Base-by-base conservation (phyloP, 345 rosid genomes). In the Linum usitatissimum region DNA sequence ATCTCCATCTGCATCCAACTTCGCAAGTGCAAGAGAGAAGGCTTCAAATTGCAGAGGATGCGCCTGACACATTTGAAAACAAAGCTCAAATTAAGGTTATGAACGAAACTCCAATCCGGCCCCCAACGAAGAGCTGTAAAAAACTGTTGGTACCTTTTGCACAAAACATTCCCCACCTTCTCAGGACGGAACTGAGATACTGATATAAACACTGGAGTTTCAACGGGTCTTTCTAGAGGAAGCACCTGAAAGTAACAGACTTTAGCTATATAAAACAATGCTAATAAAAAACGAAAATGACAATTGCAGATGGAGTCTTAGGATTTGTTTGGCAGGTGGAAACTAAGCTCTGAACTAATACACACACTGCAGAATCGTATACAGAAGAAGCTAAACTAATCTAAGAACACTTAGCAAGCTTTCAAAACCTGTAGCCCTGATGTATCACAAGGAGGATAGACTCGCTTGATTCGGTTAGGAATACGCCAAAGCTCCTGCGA, bases 131-230 rank as follows among this genome's bases (percentile, higher is more conserved):
- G 57, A 78, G 70, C 78, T 69, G 63, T 39, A 53, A 34, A 40
- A 64, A 78, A 71, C 65, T 34, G 34, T 9, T 6, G 71, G 66
- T 63, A 79, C 77, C 81, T 73, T 55, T 20, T 45, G 64, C 23
- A 64, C 39, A 62, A 75, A 75, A 68, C 57, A 64, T 34, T 79
- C 60, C 84, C 71, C 82, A 93, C 99, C 99, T 93, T 93, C 90
- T 93, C 99, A 56, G 97, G 99, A 71, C 97, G 97, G 79, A 93
- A 93, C 61, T 93, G 99, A 31, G 97, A 91, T 59, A 93, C 91
- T 0, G 96, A 93, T 68, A 93, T 85, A 58, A 93, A 74, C 28
- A 65, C 67, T 7, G 97, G 97, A 54, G 66, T 67, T 70, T 77
- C 70, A 15, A 72, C 65, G 6, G 87, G 68, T 75, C 97, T 77